Base-by-base conservation (phyloP, 1,284 basidiomycete genomes). In the Ceratobasidium sp. region DNA sequence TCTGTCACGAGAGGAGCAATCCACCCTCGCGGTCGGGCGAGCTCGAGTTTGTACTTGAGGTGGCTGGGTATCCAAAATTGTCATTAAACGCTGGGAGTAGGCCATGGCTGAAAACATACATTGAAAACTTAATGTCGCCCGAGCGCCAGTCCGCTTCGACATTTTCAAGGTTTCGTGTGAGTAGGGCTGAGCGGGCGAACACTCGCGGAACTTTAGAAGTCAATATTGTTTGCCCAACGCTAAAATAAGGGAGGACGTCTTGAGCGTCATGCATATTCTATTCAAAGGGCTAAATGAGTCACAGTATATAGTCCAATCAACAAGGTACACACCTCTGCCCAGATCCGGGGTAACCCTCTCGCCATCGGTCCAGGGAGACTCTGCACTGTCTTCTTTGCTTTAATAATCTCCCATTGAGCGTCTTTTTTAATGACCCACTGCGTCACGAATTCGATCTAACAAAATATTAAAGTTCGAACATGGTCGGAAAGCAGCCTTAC, bases 251-350 rank as follows among this genome's bases (percentile, higher is more conserved):
- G n/a, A n/a, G n/a, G 22, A 56, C 69, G 27, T 72, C 69, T 51
- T 72, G 69, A 17, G 69, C 69, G 33, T 72, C 69, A 15, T 72
- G 48, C 8, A 48, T 24, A n/a, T 48, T 72, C 69, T 72, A n/a
- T n/a, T n/a, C n/a, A n/a, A 27, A 5, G 65, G 14, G 22, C 1
- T 7, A 15, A 45, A 45, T 56, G 57, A 19, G 27, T 33, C 4
- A 15, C 44, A 47, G 14, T 44, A 1, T 36, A 22, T 69, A 51
- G 17, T 1, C 27, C 15, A 27, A 45, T 31, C 9, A 29, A 31
- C 5, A 27, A 8, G 2, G 15, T 17, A 22, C 56, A 51, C 27
- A 72, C 69, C 47, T 72, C 69, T 48, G 69, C 36, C 69, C 69
- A 72, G 3, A 72, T 60, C n/a, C n/a, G n/a, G n/a, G n/a, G n/a